These are phyloP conservation scores for Edaphochlamys debaryana DNA, from an alignment of 139 green algal species.

Conservation along the genomic window DNA sequence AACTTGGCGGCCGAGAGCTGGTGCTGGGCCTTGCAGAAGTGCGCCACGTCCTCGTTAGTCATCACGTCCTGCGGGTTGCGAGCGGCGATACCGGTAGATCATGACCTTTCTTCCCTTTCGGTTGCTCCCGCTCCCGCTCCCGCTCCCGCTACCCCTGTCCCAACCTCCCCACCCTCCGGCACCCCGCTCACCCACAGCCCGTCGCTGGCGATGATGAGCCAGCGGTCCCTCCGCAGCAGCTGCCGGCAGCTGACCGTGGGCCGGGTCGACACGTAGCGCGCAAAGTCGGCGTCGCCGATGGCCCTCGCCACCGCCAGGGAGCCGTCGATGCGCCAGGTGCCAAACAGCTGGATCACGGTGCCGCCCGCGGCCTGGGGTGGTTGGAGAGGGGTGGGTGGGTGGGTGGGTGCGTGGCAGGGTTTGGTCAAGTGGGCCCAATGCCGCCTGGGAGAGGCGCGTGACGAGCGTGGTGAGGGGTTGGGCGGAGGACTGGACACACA, in stretches of 20 bases:
- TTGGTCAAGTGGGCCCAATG: too few relatives aligned
- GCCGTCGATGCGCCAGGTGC: conserved; percentile 44
- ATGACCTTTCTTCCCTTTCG: too few relatives aligned
- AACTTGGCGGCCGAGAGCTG: conserved; percentile 23
- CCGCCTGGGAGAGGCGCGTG: too few relatives aligned
- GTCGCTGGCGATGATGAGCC: conserved; percentile 28
- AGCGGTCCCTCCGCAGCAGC: conserved; percentile 21
- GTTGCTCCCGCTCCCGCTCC: too few relatives aligned
- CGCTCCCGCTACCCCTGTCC: neutral
- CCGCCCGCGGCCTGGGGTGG: conserved; percentile 16
- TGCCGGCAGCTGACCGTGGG: conserved; percentile 28
- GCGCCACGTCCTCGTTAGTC: conserved; percentile 36
- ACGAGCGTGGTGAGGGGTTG: too few relatives aligned
- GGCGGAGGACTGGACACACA: too few relatives aligned
- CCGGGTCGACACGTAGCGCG: conserved; percentile 6
- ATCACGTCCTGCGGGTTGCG: conserved; percentile 28
- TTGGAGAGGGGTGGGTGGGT: too few relatives aligned
- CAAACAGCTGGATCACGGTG: conserved; percentile 40
- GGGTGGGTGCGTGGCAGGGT: too few relatives aligned
- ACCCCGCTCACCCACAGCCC: conserved; percentile 31
- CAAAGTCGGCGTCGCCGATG: conserved; percentile 37
- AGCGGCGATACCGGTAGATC: neutral
- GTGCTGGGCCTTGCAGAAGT: conserved; percentile 30
- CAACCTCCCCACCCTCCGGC: too few relatives aligned
- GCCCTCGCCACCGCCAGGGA: conserved; percentile 34